Evolutionary conservation across 176 grass and related monocot species (phyloP).

Genomic region (Lolium rigidum): DNA sequence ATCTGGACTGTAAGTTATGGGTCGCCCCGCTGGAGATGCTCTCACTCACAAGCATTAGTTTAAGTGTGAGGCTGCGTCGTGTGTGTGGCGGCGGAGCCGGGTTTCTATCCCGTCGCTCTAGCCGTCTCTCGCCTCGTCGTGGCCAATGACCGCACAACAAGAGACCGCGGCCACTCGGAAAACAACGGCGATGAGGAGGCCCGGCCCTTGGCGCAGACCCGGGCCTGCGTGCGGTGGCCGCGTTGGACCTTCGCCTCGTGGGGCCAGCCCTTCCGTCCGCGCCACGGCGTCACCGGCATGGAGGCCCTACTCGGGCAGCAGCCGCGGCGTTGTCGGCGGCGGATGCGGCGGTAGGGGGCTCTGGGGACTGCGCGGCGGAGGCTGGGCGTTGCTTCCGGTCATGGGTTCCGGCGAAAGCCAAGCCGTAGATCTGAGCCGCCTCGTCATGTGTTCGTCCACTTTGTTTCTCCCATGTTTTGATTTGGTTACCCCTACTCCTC

Average conservation of each 20-base stretch:
- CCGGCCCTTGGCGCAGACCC: conserved; percentile 34
- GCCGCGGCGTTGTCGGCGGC: not conserved
- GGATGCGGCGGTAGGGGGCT: not conserved
- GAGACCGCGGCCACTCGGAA: conserved; percentile 17
- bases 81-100: not conserved
- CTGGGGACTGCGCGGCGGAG: not conserved
- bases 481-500: not conserved
- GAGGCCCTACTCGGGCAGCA: not conserved
- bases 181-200: conserved; percentile 38
- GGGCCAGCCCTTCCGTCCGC: not conserved
- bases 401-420: conserved; percentile 2
- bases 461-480: not conserved
- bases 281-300: not conserved
- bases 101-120: not conserved
- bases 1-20: too few species aligned
- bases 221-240: not conserved
- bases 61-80: conserved; percentile 30
- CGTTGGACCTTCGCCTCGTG: not conserved
- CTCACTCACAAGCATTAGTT: conserved; percentile 32
- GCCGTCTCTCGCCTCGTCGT: not conserved
- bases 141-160: not conserved
- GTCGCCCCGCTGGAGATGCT: too few species aligned
- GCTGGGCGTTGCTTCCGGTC: not conserved
- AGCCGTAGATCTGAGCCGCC: conserved; percentile 38
- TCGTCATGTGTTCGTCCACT: not conserved